A percentile compares a stretch with the other conserved stretches of the same genome.
Conservation (phyloP, 768 basidiomycete species). For the Crassisporium funariophilum region DNA sequence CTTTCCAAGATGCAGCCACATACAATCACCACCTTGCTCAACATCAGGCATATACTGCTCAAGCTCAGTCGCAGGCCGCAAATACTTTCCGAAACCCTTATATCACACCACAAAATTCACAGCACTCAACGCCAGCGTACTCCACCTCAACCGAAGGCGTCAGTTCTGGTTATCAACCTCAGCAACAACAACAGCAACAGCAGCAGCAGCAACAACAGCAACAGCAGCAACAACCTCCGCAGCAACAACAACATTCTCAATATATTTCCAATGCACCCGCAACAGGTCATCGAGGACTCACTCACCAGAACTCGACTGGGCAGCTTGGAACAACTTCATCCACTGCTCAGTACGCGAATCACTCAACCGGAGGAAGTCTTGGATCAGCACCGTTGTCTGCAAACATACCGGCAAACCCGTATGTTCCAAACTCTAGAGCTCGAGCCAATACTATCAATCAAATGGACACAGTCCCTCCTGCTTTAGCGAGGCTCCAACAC, state of each 20-base stretch:
- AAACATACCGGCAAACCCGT: constrained; percentile 65
- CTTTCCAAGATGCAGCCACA: constrained; percentile 88
- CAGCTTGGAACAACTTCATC: constrained; percentile 38
- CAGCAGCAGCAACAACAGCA: constrained; percentile 29
- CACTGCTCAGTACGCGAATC: constrained; percentile 35
- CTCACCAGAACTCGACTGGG: constrained; percentile 54
- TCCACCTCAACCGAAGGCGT: constrained; percentile 28
- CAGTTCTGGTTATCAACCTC: constrained; percentile 29
- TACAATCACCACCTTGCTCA: constrained; percentile 96
- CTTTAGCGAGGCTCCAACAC: constrained; percentile 84
- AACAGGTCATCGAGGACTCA: constrained; percentile 41
- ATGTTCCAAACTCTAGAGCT: constrained; percentile 68
- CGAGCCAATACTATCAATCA: constrained; percentile 92
- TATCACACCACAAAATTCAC: constrained; percentile 53
- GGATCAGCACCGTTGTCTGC: constrained; percentile 43
- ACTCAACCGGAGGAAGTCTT: constrained; percentile 33
- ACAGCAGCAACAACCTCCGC: constrained; percentile 18
- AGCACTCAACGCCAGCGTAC: constrained; percentile 30
- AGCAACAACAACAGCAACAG: constrained; percentile 28
- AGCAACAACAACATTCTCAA: constrained; percentile 22
- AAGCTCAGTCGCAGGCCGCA: constrained; percentile 77
- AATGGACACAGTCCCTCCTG: constrained; percentile 93
- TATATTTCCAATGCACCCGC: constrained; percentile 39
- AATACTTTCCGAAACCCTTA: constrained; percentile 83
- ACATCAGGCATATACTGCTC: constrained; percentile 91